Evolutionary conservation across 1,284 basidiomycete species (phyloP).

Genomic region (Porphyrellus sp.): DNA sequence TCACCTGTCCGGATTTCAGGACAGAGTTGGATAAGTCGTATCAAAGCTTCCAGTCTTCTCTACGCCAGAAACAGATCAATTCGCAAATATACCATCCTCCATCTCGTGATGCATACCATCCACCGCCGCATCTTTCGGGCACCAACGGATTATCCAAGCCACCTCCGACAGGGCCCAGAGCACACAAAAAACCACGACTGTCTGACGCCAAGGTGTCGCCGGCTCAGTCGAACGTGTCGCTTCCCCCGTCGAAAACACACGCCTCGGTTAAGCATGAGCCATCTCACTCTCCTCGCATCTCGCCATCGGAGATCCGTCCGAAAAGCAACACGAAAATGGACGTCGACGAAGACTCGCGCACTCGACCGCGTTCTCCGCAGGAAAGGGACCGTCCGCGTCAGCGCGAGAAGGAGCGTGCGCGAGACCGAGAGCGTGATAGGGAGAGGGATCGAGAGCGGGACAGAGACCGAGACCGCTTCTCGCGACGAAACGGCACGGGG

Average conservation of each 20-base stretch:
- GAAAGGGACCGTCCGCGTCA: slow-evolving; percentile 42
- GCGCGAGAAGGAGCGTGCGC: slow-evolving; percentile 36
- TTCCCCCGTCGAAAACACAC: slow-evolving; percentile 33
- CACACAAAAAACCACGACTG: slow-evolving; percentile 70
- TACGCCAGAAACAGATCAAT: slow-evolving; percentile 40
- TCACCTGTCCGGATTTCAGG: slow-evolving; percentile 32
- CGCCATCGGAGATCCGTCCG: slow-evolving; percentile 35
- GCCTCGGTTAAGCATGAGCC: slow-evolving; percentile 25
- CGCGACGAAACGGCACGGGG: slow-evolving; percentile 36
- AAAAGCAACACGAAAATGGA: slow-evolving; percentile 51
- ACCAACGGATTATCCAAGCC: slow-evolving; percentile 44
- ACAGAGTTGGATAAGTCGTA: slow-evolving; percentile 71
- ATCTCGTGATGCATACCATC: slow-evolving; percentile 29
- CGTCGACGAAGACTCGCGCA: slow-evolving; percentile 50
- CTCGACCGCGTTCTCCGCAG: slow-evolving; percentile 37
- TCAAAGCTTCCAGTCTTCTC: slow-evolving; percentile 49
- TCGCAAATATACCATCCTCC: slow-evolving; percentile 41
- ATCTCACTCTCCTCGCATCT: slow-evolving; percentile 41
- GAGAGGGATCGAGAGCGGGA: slow-evolving; percentile 36
- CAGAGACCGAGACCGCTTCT: slow-evolving; percentile 36
- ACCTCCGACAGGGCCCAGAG: slow-evolving; percentile 72
- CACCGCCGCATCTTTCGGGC: slow-evolving; percentile 26
- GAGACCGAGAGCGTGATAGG: slow-evolving; percentile 34
- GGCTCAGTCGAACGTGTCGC: slow-evolving; percentile 33
- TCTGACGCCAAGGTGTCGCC: slow-evolving; percentile 53